Evolutionary conservation across 352 stramenopile species (phyloP).

Genomic region (Globisporangium polare): DNA sequence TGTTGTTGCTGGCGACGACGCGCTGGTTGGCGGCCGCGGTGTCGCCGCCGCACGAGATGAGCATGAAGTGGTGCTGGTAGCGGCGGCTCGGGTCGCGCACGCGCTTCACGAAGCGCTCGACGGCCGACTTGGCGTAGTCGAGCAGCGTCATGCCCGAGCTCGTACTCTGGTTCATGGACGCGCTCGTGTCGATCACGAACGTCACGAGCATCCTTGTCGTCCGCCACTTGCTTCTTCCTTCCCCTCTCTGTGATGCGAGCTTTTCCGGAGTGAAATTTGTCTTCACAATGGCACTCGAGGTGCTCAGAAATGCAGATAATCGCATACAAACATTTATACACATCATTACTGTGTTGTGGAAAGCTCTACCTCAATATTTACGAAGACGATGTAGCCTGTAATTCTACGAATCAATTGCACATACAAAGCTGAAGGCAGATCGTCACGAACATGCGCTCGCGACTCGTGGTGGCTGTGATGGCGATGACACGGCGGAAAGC

Average conservation of each 20-base stretch:
- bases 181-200: slow-evolving; percentile 88
- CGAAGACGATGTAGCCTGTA: no score
- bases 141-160: slow-evolving; percentile 87
- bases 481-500: no score
- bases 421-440: no score
- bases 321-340: background rate
- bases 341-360: background rate
- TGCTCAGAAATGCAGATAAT: background rate
- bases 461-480: no score
- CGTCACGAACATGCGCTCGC: no score
- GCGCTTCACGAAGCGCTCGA: slow-evolving; percentile 87
- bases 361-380: no score
- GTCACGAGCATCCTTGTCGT: slow-evolving; percentile 70
- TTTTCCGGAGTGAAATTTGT: background rate
- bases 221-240: background rate
- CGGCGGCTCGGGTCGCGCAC: slow-evolving; percentile 75
- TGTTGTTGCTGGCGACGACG: background rate
- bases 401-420: no score
- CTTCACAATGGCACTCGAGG: background rate
- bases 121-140: slow-evolving; percentile 86
- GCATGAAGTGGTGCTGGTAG: slow-evolving; percentile 89
- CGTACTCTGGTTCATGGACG: slow-evolving; percentile 89
- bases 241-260: background rate
- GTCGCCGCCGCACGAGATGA: slow-evolving; percentile 69
- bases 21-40: slow-evolving; percentile 23